Evolutionary conservation across 2,329 filamentous ascomycete species (phyloP).

Genomic region (Microcyclospora tardicrescens): DNA sequence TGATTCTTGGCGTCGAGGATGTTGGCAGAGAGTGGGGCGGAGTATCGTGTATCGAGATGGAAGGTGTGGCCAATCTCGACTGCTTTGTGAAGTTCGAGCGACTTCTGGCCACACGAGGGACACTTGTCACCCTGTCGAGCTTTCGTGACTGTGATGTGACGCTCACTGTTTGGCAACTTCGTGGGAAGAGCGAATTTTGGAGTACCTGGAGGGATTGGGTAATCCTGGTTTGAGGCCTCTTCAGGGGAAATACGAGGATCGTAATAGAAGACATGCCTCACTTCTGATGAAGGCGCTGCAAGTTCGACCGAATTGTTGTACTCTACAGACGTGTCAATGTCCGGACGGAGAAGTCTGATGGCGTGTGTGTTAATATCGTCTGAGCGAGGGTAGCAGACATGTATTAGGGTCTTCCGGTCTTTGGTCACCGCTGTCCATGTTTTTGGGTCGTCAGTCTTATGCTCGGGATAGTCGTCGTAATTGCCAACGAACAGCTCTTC

Average conservation of each 20-base stretch:
- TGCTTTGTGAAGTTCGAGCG: slow-evolving; percentile 54
- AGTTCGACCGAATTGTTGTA: slow-evolving; percentile 19
- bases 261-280: neutral
- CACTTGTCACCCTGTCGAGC: slow-evolving; percentile 59
- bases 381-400: slow-evolving; percentile 40
- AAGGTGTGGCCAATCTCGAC: slow-evolving; percentile 95
- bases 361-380: slow-evolving; percentile 45
- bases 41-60: slow-evolving; percentile 82
- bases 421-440: slow-evolving; percentile 36
- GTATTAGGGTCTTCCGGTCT: slow-evolving; percentile 55
- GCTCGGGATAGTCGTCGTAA: neutral
- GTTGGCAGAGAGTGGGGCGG: slow-evolving; percentile 54
- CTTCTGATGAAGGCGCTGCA: neutral
- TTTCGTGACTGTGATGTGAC: slow-evolving; percentile 49
- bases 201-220: neutral
- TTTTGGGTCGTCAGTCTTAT: neutral
- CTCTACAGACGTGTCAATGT: slow-evolving; percentile 59
- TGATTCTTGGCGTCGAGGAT: slow-evolving; percentile 33
- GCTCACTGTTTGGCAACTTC: neutral
- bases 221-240: neutral
- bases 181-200: neutral
- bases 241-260: slow-evolving; percentile 1
- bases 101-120: slow-evolving; percentile 51
- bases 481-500: slow-evolving; percentile 53
- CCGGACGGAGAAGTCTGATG: slow-evolving; percentile 52